phyloP scores from a whole-genome alignment of 108 stramenopile genomes.

The Skeletonema potamos region DNA sequence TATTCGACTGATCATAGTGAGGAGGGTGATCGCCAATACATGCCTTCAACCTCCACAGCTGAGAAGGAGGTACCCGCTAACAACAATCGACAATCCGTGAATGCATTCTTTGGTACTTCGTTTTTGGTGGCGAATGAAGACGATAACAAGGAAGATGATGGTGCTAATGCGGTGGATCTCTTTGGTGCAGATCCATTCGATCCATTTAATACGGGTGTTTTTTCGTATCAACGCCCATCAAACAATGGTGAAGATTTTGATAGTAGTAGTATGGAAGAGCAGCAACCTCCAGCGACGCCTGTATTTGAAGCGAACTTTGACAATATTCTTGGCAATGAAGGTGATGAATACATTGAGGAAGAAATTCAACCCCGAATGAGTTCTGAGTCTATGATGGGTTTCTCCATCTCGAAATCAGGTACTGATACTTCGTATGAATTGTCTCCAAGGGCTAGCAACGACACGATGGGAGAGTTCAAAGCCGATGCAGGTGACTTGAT shows the following conservation, averaged over 20 bases:
- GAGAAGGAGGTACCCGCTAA: not conserved
- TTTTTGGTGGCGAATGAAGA: slow-evolving; percentile 1
- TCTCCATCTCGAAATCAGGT: not conserved
- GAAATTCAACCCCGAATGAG: not conserved
- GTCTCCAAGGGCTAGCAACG: not conserved
- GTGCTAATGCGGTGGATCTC: not conserved
- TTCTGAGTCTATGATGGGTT: not conserved
- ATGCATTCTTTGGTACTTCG: slow-evolving; percentile 11
- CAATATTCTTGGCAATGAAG: not conserved
- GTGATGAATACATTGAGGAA: not conserved
- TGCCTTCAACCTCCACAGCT: not conserved
- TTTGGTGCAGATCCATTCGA: slow-evolving; percentile 40
- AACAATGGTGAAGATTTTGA: not conserved
- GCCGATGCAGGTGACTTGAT: slow-evolving; percentile 2
- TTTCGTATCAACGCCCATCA: not conserved
- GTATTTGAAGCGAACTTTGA: not conserved
- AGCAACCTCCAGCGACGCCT: not conserved
- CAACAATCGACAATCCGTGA: not conserved
- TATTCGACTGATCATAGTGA: not conserved
- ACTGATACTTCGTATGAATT: not conserved
- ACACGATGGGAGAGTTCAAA: not conserved
- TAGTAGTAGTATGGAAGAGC: not conserved
- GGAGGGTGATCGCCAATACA: not conserved
- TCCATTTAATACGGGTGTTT: slow-evolving; percentile 13
- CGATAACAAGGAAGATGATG: not conserved